These are phyloP conservation scores for Aspergillus awamori DNA, from an alignment of 2,329 filamentous ascomycete genomes.

Conservation along the genomic window DNA sequence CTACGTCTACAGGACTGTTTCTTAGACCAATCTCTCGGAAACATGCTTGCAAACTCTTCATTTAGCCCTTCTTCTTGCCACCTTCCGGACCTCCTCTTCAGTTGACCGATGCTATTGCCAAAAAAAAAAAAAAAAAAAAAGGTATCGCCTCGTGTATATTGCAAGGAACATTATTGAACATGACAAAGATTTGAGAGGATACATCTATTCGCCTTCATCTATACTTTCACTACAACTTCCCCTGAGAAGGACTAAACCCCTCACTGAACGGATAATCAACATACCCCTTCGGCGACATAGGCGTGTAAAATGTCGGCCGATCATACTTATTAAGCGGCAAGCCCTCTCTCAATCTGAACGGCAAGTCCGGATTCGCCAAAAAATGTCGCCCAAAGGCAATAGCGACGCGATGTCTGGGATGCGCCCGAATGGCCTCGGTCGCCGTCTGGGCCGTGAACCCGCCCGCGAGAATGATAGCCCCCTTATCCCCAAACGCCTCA, in stretches of 20 bases:
- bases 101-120: too few species aligned
- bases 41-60: too few species aligned
- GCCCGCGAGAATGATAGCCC: constrained; percentile 18
- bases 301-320: constrained; percentile 42
- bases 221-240: too few species aligned
- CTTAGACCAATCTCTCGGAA: too few species aligned
- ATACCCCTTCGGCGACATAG: constrained; percentile 36
- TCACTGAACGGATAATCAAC: constrained; percentile 32
- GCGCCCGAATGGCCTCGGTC: constrained; percentile 13
- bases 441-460: constrained; percentile 13
- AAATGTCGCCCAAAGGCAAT: constrained; percentile 46
- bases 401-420: constrained; percentile 17
- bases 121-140: too few species aligned
- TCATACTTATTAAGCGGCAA: constrained; percentile 41
- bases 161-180: too few species aligned
- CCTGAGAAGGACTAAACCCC: background rate
- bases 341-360: constrained; percentile 38
- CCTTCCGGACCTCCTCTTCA: too few species aligned
- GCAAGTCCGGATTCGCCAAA: constrained; percentile 47
- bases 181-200: too few species aligned
- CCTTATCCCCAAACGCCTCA: constrained; percentile 7
- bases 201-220: too few species aligned
- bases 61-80: too few species aligned
- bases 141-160: too few species aligned
- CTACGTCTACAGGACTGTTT: too few species aligned